These are phyloP conservation scores for Xerocomellus amylosporus DNA, from an alignment of 768 basidiomycete genomes.

Conservation along the genomic window DNA sequence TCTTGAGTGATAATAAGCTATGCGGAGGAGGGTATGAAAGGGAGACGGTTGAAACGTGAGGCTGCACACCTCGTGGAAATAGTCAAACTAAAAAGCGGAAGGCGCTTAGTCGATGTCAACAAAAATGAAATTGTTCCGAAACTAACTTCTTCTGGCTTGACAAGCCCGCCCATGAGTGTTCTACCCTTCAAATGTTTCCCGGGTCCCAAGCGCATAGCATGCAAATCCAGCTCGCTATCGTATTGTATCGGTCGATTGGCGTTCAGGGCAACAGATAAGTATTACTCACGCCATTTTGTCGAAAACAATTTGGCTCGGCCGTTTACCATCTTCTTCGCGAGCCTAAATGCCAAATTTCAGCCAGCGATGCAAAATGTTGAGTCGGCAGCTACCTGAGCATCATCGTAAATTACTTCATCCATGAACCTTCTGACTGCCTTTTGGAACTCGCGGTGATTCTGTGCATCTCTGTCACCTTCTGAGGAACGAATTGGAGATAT, in stretches of 20 bases:
- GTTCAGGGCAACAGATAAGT: neutral
- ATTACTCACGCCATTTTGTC: conserved; percentile 72
- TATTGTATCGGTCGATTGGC: neutral
- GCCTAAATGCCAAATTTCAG: conserved; percentile 33
- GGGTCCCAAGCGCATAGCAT: conserved; percentile 91
- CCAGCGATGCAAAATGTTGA: conserved; percentile 12
- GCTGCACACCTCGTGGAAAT: conserved; percentile 67
- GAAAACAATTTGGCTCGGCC: conserved; percentile 71
- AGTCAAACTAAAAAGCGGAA: conserved; percentile 49
- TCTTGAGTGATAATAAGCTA: conserved; percentile 67
- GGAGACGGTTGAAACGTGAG: conserved; percentile 3
- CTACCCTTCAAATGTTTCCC: conserved; percentile 80
- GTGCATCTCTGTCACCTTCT: conserved; percentile 8
- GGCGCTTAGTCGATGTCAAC: conserved; percentile 1
- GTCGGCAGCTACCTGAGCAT: conserved; percentile 31
- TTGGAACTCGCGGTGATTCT: conserved; percentile 51
- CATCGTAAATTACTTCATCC: conserved; percentile 59
- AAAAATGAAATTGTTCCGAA: neutral
- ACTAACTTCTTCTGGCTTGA: conserved; percentile 70
- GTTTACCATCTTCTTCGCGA: conserved; percentile 88
- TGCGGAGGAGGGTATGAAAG: neutral
- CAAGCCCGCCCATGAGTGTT: conserved; percentile 68
- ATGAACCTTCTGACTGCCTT: conserved; percentile 55
- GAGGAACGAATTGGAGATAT: neutral
- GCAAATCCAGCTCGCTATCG: conserved; percentile 61